Evolutionary conservation across 208 protist genomes (phyloP), one percentile per base, ranked within the genome.

Genomic region (Vickermania spadyakhi): DNA sequence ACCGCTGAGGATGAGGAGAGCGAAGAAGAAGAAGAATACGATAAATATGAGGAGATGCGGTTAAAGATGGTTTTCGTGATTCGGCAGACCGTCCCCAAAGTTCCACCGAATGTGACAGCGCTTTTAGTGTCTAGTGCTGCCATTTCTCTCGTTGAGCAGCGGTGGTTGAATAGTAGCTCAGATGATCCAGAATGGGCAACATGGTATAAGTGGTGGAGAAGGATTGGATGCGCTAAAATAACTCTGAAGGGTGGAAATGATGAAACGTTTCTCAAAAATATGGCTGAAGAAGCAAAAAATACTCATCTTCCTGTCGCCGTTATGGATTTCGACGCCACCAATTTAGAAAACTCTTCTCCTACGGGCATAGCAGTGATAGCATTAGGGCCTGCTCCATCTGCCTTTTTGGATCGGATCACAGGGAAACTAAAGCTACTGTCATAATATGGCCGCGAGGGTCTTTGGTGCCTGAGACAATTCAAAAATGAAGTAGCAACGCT

Each of bases 11-110:
- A n/a, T n/a, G n/a, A n/a, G n/a, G n/a, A n/a, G 4, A 27, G 31
- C 29, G 45, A 70, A 3, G 64, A 63, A 1, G 66, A 77, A 11
- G 62, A 75, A 27, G 76, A 79, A 31, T 36, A 72, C 14, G 29
- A 28, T 3, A 64, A 69, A 2, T 28, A 22, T 2, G 66, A 60
- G 0, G 73, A 79, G 52, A 77, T 86, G 5, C 65, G 57, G 3
- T 64, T 91, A n/a, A 88, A 89, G 61, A 84, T 91, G 79, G 67
- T 86, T 18, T 72, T 91, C 31, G 66, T 91, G 4, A 70, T 91
- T n/a, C 70, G 75, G 1, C 68, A 73, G 4, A 73, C 73, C 14
- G 36, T 67, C 28, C 73, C 68, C n/a, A 78, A 74, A 49, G 52
- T 83, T 23, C 36, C 59, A 14, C 56, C 84, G n/a, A 68, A 71